A percentile compares a stretch with the other conserved stretches of the same genome.
phyloP scores from a whole-genome alignment of 78 protist genomes.

The Dictyostelium citrinum region DNA sequence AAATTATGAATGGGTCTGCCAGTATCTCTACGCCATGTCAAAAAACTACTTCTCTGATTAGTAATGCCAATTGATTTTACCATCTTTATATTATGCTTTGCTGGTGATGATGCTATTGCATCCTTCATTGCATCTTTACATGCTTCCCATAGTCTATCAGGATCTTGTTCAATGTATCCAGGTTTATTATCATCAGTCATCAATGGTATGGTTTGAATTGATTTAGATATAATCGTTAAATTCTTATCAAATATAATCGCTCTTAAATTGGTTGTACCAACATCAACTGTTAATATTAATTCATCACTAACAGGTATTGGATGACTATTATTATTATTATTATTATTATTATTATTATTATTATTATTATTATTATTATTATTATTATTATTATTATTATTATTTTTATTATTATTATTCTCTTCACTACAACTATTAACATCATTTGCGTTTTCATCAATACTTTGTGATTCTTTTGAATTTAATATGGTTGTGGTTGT shows the following conservation, averaged over 20 bases:
- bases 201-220: slow-evolving; percentile 37
- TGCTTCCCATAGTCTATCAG: slow-evolving; percentile 51
- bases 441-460: background rate
- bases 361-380: background rate
- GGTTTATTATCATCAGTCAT: slow-evolving; percentile 60
- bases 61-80: slow-evolving; percentile 29
- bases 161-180: slow-evolving; percentile 60
- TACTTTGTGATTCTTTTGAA: background rate
- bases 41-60: slow-evolving; percentile 49
- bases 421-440: no score
- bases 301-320: background rate
- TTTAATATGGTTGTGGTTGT: background rate
- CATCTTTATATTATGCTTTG: background rate
- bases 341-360: background rate
- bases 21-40: slow-evolving; percentile 61
- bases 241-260: slow-evolving; percentile 47
- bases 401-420: background rate
- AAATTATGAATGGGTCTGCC: slow-evolving; percentile 71
- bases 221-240: slow-evolving; percentile 19
- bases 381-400: background rate
- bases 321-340: background rate
- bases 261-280: slow-evolving; percentile 66
- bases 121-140: slow-evolving; percentile 35
- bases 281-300: slow-evolving; percentile 62
- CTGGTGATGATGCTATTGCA: slow-evolving; percentile 43